These are phyloP conservation scores for Prunella vulgaris DNA, from an alignment of 257 asterid genomes.

Conservation along the genomic window DNA sequence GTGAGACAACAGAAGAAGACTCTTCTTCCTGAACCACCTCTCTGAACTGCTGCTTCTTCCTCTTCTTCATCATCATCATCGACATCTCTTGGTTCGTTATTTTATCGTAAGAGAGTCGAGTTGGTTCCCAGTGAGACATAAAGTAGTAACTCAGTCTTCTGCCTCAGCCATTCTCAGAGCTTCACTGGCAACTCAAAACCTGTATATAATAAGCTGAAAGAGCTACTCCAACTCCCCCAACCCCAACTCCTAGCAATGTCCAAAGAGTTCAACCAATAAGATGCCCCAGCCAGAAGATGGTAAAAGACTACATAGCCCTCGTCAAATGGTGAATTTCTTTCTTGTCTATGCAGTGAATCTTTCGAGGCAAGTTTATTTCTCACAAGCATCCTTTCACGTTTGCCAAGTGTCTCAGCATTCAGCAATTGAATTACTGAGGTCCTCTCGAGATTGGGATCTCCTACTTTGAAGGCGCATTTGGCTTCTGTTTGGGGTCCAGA, in stretches of 20 bases:
- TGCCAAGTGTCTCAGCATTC: conserved; percentile 48
- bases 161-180: conserved; percentile 17
- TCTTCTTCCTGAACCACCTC: background rate
- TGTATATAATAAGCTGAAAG: background rate
- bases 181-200: background rate
- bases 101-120: background rate
- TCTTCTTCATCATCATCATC: background rate
- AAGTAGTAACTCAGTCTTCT: background rate
- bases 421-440: conserved; percentile 58
- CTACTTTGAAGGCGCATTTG: conserved; percentile 78
- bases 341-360: background rate
- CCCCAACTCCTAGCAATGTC: background rate
- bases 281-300: background rate
- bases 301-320: background rate
- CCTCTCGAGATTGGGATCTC: conserved; percentile 92
- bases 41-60: background rate
- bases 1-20: background rate
- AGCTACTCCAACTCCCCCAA: background rate
- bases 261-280: too few species aligned
- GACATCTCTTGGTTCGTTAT: background rate
- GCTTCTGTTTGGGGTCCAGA: conserved; percentile 64
- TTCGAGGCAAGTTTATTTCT: conserved; percentile 10
- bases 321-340: background rate
- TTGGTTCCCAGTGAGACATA: background rate
- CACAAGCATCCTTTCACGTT: conserved; percentile 32